phyloP scores from a whole-genome alignment of 352 stramenopile species.

The Salisapilia sapeloensis region DNA sequence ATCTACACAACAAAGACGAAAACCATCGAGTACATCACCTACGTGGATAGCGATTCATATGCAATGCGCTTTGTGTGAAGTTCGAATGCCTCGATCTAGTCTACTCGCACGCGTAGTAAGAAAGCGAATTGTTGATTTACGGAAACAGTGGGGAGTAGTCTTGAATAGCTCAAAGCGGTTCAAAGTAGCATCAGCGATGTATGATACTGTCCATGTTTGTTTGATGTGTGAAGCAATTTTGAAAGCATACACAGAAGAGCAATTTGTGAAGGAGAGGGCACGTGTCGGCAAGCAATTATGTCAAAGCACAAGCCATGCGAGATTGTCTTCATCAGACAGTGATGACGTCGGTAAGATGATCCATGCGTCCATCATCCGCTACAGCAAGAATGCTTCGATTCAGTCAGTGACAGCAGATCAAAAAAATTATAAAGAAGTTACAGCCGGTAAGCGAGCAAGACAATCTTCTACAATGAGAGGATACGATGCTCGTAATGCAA shows the following conservation, averaged over 20 bases:
- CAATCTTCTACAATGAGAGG: constrained; percentile 24
- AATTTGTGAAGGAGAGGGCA: constrained; percentile 2
- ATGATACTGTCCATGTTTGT: constrained; percentile 19
- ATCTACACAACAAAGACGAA: no score
- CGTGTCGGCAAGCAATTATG: not conserved
- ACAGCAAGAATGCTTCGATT: constrained; percentile 11
- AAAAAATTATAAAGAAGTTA: constrained; percentile 9
- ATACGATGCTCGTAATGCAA: constrained; percentile 18
- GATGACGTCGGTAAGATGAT: constrained; percentile 16
- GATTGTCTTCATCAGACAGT: not conserved
- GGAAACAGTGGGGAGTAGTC: constrained; percentile 22
- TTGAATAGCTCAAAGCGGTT: constrained; percentile 28
- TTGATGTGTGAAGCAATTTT: constrained; percentile 27
- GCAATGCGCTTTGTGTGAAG: constrained; percentile 21
- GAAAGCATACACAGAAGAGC: constrained; percentile 9
- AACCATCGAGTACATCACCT: no score
- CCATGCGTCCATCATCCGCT: constrained; percentile 14
- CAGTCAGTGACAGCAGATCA: constrained; percentile 7
- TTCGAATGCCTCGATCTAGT: constrained; percentile 19
- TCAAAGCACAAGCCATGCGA: not conserved
- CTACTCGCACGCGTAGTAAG: constrained; percentile 21
- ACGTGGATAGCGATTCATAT: constrained; percentile 12
- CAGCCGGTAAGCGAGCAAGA: constrained; percentile 14
- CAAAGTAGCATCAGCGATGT: constrained; percentile 12
- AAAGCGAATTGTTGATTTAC: constrained; percentile 28